Base-by-base conservation (phyloP, 2,329 filamentous ascomycete genomes). In the Exophiala lecanii-corni region DNA sequence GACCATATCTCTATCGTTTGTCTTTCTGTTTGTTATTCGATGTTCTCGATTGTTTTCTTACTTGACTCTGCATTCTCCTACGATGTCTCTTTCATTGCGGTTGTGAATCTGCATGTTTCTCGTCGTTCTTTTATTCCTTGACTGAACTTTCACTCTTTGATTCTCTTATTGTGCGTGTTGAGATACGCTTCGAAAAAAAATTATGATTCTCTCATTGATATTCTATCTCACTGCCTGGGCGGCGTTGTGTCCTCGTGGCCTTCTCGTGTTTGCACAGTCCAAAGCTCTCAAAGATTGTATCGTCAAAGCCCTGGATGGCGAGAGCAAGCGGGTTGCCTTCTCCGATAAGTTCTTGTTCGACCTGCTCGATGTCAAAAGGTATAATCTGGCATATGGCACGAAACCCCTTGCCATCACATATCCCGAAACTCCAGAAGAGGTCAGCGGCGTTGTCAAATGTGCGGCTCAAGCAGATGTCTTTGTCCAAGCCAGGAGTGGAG, bases 401-500 rank as follows among this genome's bases (percentile, higher is more conserved):
- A 58, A 49, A 3, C 66, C 66, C 1, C 55, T 51, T 0, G 66
- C 60, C 1, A 47, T 67, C 6, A 60, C 59, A 1, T 58, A 58
- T 30, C 65, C 65, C 1, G 41, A 55, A 49, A 64, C 59, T 4
- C 54, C 62, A 1, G 49, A 62, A 4, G 65, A 75, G 6, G 63
- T 77, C 12, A 59, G 69, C 4, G 61, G 59, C 3, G 67, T 73
- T 3, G 65, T 78, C 10, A 57, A 59, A 31, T 77, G 73, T 43
- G 74, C 71, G 1, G 55, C 57, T 1, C 52, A 64, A 17, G 48
- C 59, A 32, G 59, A 60, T 9, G 58, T 73, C 18, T 71, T 74
- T 36, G 70, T 78, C 2, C 73, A 74, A 32, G 63, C 74, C 2
- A 70, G 69, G 46, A 66, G 68, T 26, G 75, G 75, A 9, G 75